These are phyloP conservation scores for Podospora pseudopauciseta DNA, from an alignment of 495 filamentous ascomycete species.

Conservation along the genomic window DNA sequence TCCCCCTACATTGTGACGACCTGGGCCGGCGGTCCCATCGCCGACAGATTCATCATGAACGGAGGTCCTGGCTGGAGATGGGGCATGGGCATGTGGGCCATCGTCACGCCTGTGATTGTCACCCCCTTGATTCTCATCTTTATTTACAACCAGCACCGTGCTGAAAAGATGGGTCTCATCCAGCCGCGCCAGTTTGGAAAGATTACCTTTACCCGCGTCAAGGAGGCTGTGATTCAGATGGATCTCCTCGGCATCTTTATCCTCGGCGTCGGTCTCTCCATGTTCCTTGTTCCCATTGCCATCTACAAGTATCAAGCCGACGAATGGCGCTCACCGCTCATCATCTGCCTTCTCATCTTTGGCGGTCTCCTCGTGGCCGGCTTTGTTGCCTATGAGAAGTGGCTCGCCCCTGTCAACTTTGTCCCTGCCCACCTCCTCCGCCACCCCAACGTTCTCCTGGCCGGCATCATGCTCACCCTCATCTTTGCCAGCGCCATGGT, in stretches of 20 bases:
- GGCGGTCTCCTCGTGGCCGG: constrained; percentile 53
- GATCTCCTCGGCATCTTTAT: constrained; percentile 58
- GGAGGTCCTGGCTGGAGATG: constrained; percentile 53
- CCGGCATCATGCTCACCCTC: constrained; percentile 48
- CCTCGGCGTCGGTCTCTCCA: constrained; percentile 53
- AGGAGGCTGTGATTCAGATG: constrained; percentile 55
- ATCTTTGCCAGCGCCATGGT: constrained; percentile 59
- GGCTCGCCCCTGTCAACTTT: constrained; percentile 52
- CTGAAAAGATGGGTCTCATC: constrained; percentile 50
- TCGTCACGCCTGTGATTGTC: constrained; percentile 53
- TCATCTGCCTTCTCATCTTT: constrained; percentile 57
- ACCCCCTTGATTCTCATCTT: constrained; percentile 53
- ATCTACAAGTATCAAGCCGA: constrained; percentile 43
- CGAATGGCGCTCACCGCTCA: constrained; percentile 48
- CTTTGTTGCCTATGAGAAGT: constrained; percentile 58
- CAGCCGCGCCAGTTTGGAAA: constrained; percentile 34
- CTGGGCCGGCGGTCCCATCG: constrained; percentile 45
- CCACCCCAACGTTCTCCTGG: constrained; percentile 59
- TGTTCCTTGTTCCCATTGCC: constrained; percentile 63
- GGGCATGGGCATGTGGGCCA: constrained; percentile 59
- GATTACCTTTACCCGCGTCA: constrained; percentile 42
- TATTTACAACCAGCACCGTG: constrained; percentile 54
- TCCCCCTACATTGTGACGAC: constrained; percentile 65
- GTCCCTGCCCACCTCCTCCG: constrained; percentile 55
- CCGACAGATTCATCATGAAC: constrained; percentile 37